phyloP scores from a whole-genome alignment of 768 basidiomycete species.

The Lepiota subincarnata region DNA sequence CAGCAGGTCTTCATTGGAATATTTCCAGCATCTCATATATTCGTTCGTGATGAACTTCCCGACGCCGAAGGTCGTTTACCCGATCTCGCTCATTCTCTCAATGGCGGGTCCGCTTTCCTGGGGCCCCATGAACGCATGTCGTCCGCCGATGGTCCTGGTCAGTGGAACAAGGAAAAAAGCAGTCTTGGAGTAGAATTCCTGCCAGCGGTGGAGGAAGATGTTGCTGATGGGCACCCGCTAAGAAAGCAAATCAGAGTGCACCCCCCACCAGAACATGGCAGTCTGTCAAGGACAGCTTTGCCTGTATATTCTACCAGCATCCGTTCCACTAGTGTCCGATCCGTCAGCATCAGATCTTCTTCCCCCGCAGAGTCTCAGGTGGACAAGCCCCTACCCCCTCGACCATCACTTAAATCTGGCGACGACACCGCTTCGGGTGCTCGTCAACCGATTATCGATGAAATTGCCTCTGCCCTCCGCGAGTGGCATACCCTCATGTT shows the following conservation, averaged over 20 bases:
- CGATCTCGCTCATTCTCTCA: constrained; percentile 62
- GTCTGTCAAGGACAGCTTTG: constrained; percentile 65
- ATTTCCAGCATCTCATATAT: constrained; percentile 87
- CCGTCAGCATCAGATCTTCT: constrained; percentile 69
- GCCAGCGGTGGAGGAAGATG: constrained; percentile 60
- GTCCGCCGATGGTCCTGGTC: constrained; percentile 42
- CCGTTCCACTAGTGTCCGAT: constrained; percentile 66
- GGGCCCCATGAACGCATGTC: constrained; percentile 34
- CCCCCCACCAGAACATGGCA: constrained; percentile 72
- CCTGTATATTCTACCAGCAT: constrained; percentile 73
- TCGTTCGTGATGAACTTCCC: constrained; percentile 78
- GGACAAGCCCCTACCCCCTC: constrained; percentile 75
- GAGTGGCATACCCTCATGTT: constrained; percentile 96
- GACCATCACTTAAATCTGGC: constrained; percentile 91
- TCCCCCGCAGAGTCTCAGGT: constrained; percentile 62
- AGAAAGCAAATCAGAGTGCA: constrained; percentile 68
- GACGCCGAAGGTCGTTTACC: constrained; percentile 86
- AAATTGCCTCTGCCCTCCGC: constrained; percentile 92
- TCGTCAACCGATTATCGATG: constrained; percentile 89
- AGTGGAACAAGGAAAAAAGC: constrained; percentile 43
- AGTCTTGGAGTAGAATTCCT: constrained; percentile 52
- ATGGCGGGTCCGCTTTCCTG: constrained; percentile 29
- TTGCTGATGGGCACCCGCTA: constrained; percentile 26
- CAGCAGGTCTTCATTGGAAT: constrained; percentile 93
- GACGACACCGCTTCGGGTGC: constrained; percentile 88